Conservation (phyloP, 345 rosid genomes). For the Gynandropsis gynandra region DNA sequence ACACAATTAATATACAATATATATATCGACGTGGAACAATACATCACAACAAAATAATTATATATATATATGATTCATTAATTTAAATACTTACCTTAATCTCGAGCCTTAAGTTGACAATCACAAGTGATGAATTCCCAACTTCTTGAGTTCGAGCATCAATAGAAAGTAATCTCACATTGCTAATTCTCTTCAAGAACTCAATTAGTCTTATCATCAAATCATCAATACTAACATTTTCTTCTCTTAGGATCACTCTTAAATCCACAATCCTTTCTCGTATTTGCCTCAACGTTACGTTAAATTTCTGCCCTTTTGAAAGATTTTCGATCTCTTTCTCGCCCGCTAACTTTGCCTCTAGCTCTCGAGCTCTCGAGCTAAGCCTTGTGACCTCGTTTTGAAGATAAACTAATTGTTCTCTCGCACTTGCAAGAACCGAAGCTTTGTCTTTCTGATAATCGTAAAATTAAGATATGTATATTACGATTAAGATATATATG, state of each 20-base stretch:
- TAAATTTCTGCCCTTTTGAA: constrained; percentile 24
- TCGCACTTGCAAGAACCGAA: constrained; percentile 48
- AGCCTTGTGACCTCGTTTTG: constrained; percentile 50
- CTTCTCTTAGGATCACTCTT: constrained; percentile 41
- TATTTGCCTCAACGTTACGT: constrained; percentile 27
- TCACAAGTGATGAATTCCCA: constrained; percentile 26
- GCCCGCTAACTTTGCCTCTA: constrained; percentile 39
- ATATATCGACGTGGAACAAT: no score
- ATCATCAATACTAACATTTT: constrained; percentile 24
- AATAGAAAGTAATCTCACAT: constrained; percentile 46
- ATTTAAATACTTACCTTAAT: constrained; percentile 42
- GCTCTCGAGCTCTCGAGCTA: constrained; percentile 28
- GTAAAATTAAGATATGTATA: neutral
- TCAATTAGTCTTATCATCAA: constrained; percentile 48
- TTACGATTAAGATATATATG: neutral
- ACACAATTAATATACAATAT: no score
- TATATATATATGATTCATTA: no score
- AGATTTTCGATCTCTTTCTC: constrained; percentile 19
- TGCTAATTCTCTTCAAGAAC: constrained; percentile 45
- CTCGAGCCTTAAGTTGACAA: constrained; percentile 37
- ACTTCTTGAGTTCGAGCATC: constrained; percentile 41
- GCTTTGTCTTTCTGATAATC: constrained; percentile 60
- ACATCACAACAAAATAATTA: no score
- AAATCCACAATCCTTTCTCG: constrained; percentile 38
- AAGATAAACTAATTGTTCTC: constrained; percentile 46